Evolutionary conservation across 2,329 filamentous ascomycete species (phyloP).

Genomic region (Fusarium staphyleae): DNA sequence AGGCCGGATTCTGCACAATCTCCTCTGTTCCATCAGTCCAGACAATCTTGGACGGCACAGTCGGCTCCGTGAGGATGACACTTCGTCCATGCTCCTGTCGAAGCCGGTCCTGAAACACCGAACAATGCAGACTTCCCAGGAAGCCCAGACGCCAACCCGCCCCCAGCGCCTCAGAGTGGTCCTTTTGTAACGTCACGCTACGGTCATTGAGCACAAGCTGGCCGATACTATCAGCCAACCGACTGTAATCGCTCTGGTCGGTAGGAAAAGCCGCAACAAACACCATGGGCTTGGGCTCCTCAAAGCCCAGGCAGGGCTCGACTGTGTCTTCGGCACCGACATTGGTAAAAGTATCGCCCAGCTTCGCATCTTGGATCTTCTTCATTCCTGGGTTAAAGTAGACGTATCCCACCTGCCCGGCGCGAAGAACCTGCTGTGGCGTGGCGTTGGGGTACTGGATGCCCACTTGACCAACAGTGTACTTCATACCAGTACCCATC

Average conservation of each 20-base stretch:
- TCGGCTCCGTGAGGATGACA: conserved; percentile 96
- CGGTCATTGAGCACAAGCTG: conserved; percentile 95
- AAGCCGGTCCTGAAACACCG: conserved; percentile 96
- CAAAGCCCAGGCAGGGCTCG: conserved; percentile 86
- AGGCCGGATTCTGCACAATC: conserved; percentile 83
- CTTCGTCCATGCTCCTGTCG: conserved; percentile 92
- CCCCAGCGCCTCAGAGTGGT: conserved; percentile 90
- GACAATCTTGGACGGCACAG: conserved; percentile 87
- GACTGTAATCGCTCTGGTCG: conserved; percentile 84
- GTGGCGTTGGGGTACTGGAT: conserved; percentile 94
- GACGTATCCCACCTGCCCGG: conserved; percentile 95
- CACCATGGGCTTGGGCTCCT: conserved; percentile 98
- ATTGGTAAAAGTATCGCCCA: conserved; percentile 93
- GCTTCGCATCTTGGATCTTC: conserved; percentile 90
- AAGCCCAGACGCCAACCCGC: conserved; percentile 95
- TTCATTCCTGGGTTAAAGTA: conserved; percentile 99
- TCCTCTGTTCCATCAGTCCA: conserved; percentile 79
- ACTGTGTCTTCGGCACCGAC: conserved; percentile 79
- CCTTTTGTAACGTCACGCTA: conserved; percentile 92
- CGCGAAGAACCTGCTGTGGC: conserved; percentile 78
- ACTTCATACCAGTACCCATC: conserved; percentile 86
- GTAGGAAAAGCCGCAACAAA: conserved; percentile 97
- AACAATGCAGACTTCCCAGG: conserved; percentile 95
- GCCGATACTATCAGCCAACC: conserved; percentile 91
- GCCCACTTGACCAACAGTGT: conserved; percentile 93